Percentiles rank a stretch among this genome's conserved stretches.
Conservation (phyloP, 768 basidiomycete genomes). For the Royoungia palumana region DNA sequence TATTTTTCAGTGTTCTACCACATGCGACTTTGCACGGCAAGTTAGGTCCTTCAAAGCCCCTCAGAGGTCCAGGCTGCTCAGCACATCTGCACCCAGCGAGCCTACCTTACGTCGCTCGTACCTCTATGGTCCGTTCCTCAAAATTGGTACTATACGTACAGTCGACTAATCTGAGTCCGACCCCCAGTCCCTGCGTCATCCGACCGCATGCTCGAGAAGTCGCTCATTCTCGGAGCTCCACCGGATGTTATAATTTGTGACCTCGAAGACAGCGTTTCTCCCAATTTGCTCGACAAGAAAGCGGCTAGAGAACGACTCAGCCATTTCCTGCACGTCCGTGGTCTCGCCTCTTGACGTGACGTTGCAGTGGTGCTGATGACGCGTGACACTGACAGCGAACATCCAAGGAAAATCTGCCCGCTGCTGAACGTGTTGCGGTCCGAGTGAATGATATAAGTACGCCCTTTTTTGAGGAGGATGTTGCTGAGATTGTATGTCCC, state of each 20-base stretch:
- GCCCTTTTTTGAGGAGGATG: slow-evolving; percentile 62
- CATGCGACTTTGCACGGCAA: background rate
- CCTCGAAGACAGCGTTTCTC: slow-evolving; percentile 83
- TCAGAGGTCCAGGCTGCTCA: slow-evolving; percentile 13
- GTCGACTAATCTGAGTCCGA: background rate
- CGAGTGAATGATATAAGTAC: slow-evolving; percentile 68
- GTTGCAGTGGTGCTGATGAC: slow-evolving; percentile 10
- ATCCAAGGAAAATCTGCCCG: slow-evolving; percentile 36
- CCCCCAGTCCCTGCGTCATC: slow-evolving; percentile 71
- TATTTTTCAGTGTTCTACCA: background rate
- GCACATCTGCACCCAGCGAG: slow-evolving; percentile 17
- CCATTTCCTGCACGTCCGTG: slow-evolving; percentile 53
- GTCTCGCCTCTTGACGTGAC: slow-evolving; percentile 1
- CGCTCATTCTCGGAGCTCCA: slow-evolving; percentile 41
- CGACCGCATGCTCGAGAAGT: slow-evolving; percentile 79
- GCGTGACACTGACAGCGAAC: slow-evolving; percentile 20
- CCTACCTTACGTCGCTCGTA: slow-evolving; percentile 49
- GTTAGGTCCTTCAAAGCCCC: background rate
- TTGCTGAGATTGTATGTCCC: slow-evolving; percentile 52
- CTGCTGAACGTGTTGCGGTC: slow-evolving; percentile 56
- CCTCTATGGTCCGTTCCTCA: slow-evolving; percentile 46
- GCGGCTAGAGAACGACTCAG: slow-evolving; percentile 53
- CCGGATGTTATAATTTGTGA: slow-evolving; percentile 86
- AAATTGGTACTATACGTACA: background rate
- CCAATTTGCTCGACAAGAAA: slow-evolving; percentile 52